Conservation (phyloP, 2,329 filamentous ascomycete species). For the Blastomyces gilchristii region DNA sequence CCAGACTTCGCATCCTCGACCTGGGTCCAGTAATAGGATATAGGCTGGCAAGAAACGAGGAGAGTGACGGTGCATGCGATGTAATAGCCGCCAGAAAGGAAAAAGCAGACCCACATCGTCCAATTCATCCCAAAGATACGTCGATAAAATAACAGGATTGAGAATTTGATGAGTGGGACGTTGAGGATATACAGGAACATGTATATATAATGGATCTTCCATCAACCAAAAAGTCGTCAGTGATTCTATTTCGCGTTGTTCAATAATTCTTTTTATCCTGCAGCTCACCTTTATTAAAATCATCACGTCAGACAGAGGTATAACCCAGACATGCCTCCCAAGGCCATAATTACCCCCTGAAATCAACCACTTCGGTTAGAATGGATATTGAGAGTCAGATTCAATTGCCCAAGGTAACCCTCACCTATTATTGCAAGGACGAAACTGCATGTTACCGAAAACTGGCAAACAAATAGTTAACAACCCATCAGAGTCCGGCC, state of each 20-base stretch:
- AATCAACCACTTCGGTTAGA: neutral
- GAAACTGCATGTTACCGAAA: slow-evolving; percentile 1
- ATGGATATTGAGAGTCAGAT: neutral
- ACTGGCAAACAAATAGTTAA: neutral
- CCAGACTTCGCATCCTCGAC: slow-evolving; percentile 4
- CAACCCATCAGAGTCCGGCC: neutral
- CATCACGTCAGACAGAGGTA: slow-evolving; percentile 1
- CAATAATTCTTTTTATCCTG: neutral
- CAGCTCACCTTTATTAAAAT: neutral
- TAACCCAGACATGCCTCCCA: slow-evolving; percentile 10
- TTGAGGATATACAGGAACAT: slow-evolving; percentile 9
- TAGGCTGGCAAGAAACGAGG: slow-evolving; percentile 10
- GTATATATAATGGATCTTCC: slow-evolving; percentile 6
- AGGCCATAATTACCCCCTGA: slow-evolving; percentile 7
- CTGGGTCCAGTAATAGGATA: slow-evolving; percentile 13
- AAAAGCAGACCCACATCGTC: slow-evolving; percentile 8
- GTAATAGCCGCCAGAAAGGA: slow-evolving; percentile 11
- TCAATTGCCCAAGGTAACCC: neutral
- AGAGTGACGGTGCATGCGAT: slow-evolving; percentile 11
- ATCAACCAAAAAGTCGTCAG: neutral
- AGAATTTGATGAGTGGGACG: slow-evolving; percentile 13
- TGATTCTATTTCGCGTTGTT: neutral
- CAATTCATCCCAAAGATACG: slow-evolving; percentile 12
- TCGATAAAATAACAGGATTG: slow-evolving; percentile 15
- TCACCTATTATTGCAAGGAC: slow-evolving; percentile 3